phyloP scores from a whole-genome alignment of 129 eudicot species.

The Tagetes erecta region DNA sequence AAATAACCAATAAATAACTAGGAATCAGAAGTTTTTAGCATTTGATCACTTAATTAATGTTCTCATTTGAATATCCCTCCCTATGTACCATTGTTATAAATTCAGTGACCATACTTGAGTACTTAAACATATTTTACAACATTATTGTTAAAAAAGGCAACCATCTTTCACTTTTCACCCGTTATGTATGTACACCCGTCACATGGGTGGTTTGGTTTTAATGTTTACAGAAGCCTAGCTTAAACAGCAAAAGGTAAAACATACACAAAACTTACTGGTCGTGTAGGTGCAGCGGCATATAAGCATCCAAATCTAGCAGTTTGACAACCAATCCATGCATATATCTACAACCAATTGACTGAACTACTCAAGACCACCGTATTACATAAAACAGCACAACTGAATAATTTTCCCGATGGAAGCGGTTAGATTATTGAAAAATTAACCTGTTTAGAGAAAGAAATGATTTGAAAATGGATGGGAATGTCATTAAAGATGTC shows the following conservation, averaged over 20 bases:
- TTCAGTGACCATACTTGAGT: not conserved
- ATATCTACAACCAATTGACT: slow-evolving; percentile 51
- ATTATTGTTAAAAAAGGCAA: slow-evolving; percentile 1
- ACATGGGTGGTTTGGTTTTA: not conserved
- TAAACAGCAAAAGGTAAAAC: slow-evolving; percentile 3
- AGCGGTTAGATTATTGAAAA: not conserved
- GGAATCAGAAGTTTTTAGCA: not conserved
- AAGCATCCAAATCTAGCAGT: slow-evolving; percentile 76
- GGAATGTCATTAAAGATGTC: slow-evolving; percentile 54
- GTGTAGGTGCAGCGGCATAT: slow-evolving; percentile 83
- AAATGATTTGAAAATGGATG: slow-evolving; percentile 84
- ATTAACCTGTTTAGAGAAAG: slow-evolving; percentile 77
- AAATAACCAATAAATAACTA: not conserved
- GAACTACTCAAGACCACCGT: not conserved
- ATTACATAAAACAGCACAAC: not conserved
- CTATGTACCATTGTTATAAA: not conserved
- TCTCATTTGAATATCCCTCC: not conserved
- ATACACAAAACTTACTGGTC: slow-evolving; percentile 70
- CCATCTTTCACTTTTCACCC: not conserved
- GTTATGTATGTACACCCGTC: not conserved
- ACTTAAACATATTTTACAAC: not conserved
- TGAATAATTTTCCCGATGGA: not conserved
- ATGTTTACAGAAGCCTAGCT: not conserved
- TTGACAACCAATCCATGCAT: slow-evolving; percentile 93
- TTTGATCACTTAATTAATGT: not conserved